A percentile compares a stretch with the other conserved stretches of the same genome.
These are phyloP conservation scores for Yamadazyma dushanensis DNA, from an alignment of 1,139 yeast species.

Conservation along the genomic window DNA sequence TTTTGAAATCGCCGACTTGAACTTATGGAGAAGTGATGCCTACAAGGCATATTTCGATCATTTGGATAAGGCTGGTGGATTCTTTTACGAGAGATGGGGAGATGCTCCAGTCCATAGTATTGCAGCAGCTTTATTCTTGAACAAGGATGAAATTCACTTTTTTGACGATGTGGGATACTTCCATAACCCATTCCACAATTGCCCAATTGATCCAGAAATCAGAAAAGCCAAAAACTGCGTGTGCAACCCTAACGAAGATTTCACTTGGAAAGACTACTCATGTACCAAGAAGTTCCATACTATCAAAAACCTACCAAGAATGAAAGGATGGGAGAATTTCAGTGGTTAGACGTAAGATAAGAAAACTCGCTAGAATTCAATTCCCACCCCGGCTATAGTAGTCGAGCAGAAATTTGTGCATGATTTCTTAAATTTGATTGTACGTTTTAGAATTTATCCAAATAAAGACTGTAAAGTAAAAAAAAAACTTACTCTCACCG, in stretches of 20 bases:
- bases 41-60: conserved; percentile 67
- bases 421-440: not conserved
- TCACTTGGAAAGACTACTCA: conserved; percentile 84
- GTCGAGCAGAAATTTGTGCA: not conserved
- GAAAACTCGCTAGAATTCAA: too few species aligned
- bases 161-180: conserved; percentile 82
- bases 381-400: too few species aligned
- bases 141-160: conserved; percentile 67
- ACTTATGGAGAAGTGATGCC: conserved; percentile 73
- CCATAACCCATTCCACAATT: conserved; percentile 75
- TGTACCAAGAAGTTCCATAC: conserved; percentile 77
- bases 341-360: too few species aligned
- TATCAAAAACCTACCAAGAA: conserved; percentile 61
- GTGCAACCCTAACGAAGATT: conserved; percentile 73
- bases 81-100: conserved; percentile 92
- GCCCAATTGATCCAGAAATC: conserved; percentile 65
- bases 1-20: conserved; percentile 75
- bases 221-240: conserved; percentile 60
- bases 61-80: conserved; percentile 80
- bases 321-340: conserved; percentile 74
- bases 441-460: not conserved
- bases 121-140: conserved; percentile 76
- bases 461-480: not conserved
- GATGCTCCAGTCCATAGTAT: conserved; percentile 91
- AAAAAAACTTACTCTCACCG: not conserved